Evolutionary conservation across 2,329 filamentous ascomycete species (phyloP).

Genomic region (Talaromyces sp.): DNA sequence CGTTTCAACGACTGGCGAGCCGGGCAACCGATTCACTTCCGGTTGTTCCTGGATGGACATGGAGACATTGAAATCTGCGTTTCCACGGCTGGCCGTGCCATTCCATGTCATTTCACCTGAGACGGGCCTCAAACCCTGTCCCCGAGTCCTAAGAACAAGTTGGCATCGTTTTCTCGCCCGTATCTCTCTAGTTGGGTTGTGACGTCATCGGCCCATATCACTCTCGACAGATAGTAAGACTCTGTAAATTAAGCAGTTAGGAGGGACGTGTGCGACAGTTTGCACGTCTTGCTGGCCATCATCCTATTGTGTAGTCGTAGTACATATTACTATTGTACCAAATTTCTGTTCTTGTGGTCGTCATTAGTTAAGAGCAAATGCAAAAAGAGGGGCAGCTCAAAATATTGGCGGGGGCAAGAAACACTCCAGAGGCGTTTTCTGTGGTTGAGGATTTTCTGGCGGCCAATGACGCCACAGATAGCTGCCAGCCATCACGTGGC

Average conservation of each 20-base stretch:
- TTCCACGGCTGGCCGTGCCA: background rate
- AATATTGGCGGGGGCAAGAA: background rate
- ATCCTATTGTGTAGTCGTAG: background rate
- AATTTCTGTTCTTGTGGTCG: background rate
- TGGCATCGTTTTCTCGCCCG: background rate
- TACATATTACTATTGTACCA: background rate
- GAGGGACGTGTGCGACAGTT: background rate
- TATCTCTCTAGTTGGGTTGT: background rate
- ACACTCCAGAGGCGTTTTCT: background rate
- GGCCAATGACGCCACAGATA: constrained; percentile 7
- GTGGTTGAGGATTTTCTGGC: constrained; percentile 5
- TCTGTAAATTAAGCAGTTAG: background rate
- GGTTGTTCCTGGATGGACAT: background rate
- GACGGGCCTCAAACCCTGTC: background rate
- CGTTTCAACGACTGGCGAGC: background rate
- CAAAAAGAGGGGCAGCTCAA: background rate
- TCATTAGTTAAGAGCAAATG: background rate
- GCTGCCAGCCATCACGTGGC: background rate
- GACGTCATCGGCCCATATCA: background rate
- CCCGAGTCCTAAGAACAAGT: background rate
- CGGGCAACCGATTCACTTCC: too few relatives aligned
- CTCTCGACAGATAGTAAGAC: too few relatives aligned
- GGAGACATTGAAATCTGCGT: background rate
- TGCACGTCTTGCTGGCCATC: background rate
- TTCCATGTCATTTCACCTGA: too few relatives aligned